Percentiles rank a stretch among this genome's conserved stretches.
Conservation (phyloP, 1,284 basidiomycete species). For the Malassezia globosa region DNA sequence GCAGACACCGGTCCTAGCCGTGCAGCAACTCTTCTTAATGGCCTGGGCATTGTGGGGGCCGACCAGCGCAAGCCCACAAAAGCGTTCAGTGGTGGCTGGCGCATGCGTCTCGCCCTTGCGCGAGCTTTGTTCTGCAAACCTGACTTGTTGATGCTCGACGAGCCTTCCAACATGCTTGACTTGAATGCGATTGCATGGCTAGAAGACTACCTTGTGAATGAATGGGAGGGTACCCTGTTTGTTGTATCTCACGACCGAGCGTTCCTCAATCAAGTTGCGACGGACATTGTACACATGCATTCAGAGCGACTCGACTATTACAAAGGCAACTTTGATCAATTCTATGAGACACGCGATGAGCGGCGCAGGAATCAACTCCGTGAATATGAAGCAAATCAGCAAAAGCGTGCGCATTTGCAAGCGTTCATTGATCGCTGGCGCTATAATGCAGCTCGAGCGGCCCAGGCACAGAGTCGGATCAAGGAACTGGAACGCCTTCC, state of each 20-base stretch:
- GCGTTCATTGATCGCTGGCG: conserved; percentile 64
- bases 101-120: conserved; percentile 99
- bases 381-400: conserved; percentile 69
- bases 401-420: conserved; percentile 86
- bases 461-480: conserved; percentile 87
- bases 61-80: conserved; percentile 59
- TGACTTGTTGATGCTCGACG: conserved; percentile 40
- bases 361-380: conserved; percentile 78
- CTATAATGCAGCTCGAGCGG: conserved; percentile 42
- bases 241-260: conserved; percentile 98
- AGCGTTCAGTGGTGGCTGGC: conserved; percentile 95
- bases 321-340: conserved; percentile 95
- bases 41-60: conserved; percentile 76
- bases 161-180: conserved; percentile 82
- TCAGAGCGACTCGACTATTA: conserved; percentile 78
- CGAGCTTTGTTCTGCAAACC: conserved; percentile 84
- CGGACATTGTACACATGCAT: conserved; percentile 96
- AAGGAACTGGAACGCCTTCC: conserved; percentile 97
- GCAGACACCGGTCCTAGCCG: conserved; percentile 89
- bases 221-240: conserved; percentile 85
- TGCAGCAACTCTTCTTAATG: conserved; percentile 77
- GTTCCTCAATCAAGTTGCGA: conserved; percentile 93
- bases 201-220: conserved; percentile 57
- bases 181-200: conserved; percentile 51
- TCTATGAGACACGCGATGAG: conserved; percentile 96